These are phyloP conservation scores for Hypoxylon cercidicola DNA, from an alignment of 495 filamentous ascomycete species.

Conservation along the genomic window DNA sequence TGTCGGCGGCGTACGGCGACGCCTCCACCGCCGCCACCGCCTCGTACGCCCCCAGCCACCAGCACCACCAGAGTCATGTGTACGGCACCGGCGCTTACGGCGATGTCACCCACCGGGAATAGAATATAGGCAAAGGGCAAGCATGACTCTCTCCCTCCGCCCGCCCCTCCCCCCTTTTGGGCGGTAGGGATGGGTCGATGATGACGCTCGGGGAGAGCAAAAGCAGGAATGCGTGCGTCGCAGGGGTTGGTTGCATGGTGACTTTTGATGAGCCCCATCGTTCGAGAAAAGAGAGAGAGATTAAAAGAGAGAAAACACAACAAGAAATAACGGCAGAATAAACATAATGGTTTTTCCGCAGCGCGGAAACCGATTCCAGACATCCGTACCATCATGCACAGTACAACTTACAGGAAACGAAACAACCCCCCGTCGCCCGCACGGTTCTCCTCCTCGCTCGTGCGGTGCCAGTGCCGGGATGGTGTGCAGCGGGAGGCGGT, in stretches of 20 bases:
- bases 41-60: constrained; percentile 44
- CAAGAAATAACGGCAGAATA: too few species aligned
- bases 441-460: background rate
- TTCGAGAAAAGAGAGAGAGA: constrained; percentile 8
- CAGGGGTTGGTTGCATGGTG: constrained; percentile 14
- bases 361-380: constrained; percentile 20
- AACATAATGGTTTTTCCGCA: background rate
- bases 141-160: too few species aligned
- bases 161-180: too few species aligned
- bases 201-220: too few species aligned
- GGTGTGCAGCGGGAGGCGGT: constrained; percentile 30
- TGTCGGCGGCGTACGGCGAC: constrained; percentile 53
- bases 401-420: background rate
- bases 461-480: constrained; percentile 16
- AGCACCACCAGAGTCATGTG: constrained; percentile 51
- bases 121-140: constrained; percentile 17
- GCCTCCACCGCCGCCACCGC: constrained; percentile 48
- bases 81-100: constrained; percentile 55
- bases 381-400: constrained; percentile 29
- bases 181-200: too few species aligned
- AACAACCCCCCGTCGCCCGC: background rate
- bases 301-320: background rate
- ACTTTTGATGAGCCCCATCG: constrained; percentile 20
- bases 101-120: constrained; percentile 55
- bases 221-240: too few species aligned